Evolutionary conservation across 2,329 filamentous ascomycete genomes (phyloP), one percentile per base, ranked within the genome.

Genomic region (Aspergillus fructus): DNA sequence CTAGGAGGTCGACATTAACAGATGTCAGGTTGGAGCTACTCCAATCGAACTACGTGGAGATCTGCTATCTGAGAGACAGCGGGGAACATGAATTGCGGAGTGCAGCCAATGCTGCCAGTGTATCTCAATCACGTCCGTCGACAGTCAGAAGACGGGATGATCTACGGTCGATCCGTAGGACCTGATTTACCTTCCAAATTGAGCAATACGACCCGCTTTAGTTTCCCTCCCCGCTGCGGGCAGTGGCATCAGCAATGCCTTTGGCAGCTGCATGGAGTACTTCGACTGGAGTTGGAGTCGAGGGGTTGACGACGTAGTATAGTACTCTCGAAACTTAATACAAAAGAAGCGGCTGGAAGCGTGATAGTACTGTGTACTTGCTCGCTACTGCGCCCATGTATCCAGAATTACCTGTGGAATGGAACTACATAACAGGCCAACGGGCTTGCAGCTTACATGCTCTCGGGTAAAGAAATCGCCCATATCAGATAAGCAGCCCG

Each of bases 111-210:
- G 9, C 34, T 37, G 15, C 27, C 27, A 30, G 27, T 8, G 27
- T 11, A 4, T 7, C 34, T 37, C 34, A 37, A n/a, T n/a, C 34
- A 37, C 5, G 34, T 37, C 34, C 47, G 39, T 33, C 5, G 47
- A 40, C 33, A 7, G 47, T 13, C 19, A 50, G 8, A 39, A 39
- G 39, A 34, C 40, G 23, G 19, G 30, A 53, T 53, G 50, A 53
- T 53, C 50, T 45, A 53, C 50, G 24, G 50, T 21, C 30, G 50
- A 53, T 53, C 50, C 23, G n/a, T 19, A 41, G 4, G 23, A 8
- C 2, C n/a, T 34, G 45, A n/a, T 30, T 39, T 7, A 27, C 24
- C 37, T 42, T 50, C 15, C 21, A 15, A 23, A 51, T 11, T 17
- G 23, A 24, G 49, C 5, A 33, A 51, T 40, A 30, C n/a, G 23